phyloP scores from a whole-genome alignment of 345 rosid genomes.

The Lagerstroemia speciosa region DNA sequence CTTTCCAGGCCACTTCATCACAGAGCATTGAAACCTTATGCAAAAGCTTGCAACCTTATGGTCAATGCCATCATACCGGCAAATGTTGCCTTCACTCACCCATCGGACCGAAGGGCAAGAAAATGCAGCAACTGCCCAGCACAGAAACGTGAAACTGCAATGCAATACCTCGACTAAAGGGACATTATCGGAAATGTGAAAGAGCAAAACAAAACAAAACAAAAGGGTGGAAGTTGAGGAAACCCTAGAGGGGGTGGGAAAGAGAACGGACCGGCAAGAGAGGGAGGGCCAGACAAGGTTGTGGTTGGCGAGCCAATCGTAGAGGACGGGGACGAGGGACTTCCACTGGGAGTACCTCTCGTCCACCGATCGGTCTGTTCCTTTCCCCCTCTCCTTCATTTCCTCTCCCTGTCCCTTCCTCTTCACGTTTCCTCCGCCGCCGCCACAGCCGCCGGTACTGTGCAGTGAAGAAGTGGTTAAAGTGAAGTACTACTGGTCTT shows the following conservation, averaged over 20 bases:
- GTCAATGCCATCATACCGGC: neutral
- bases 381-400: constrained; percentile 11
- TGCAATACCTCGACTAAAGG: neutral
- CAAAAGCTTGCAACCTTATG: neutral
- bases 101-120: neutral
- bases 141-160: neutral
- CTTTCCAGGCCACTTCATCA: neutral
- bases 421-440: too few relatives aligned
- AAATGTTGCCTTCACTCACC: neutral
- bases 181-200: neutral
- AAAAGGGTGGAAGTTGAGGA: constrained; percentile 11
- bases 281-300: constrained; percentile 26
- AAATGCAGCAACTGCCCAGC: neutral
- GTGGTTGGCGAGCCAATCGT: constrained; percentile 26
- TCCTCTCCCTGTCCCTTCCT: neutral
- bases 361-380: constrained; percentile 16
- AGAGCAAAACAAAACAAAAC: too few relatives aligned
- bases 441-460: neutral
- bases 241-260: neutral
- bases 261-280: constrained; percentile 40
- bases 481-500: neutral
- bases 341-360: constrained; percentile 20
- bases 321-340: constrained; percentile 21
- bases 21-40: neutral
- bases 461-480: neutral